These are phyloP conservation scores for Candida corydali DNA, from an alignment of 805 yeast species.

Conservation along the genomic window DNA sequence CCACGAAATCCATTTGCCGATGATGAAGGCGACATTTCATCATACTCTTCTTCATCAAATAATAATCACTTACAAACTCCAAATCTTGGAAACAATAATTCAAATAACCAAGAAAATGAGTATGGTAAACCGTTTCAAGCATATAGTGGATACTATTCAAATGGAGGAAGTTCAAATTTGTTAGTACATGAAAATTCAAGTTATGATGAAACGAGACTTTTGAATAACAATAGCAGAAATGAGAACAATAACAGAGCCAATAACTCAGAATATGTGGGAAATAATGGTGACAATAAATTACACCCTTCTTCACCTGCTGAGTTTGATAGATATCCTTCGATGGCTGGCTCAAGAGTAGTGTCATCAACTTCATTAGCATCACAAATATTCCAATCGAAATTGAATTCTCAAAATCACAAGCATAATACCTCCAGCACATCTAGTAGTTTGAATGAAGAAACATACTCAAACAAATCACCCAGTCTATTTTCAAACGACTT, in stretches of 20 bases:
- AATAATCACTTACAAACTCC: not conserved
- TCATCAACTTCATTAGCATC: slow-evolving; percentile 41
- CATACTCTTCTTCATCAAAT: slow-evolving; percentile 4
- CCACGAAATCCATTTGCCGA: slow-evolving; percentile 14
- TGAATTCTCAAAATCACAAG: slow-evolving; percentile 13
- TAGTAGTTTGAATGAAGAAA: slow-evolving; percentile 3
- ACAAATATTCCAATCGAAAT: slow-evolving; percentile 12
- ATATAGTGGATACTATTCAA: slow-evolving; percentile 40
- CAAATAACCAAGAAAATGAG: slow-evolving; percentile 16
- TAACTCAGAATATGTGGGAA: not conserved
- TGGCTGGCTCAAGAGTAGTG: slow-evolving; percentile 54
- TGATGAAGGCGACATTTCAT: slow-evolving; percentile 5
- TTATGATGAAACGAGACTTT: slow-evolving; percentile 5
- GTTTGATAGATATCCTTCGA: slow-evolving; percentile 65
- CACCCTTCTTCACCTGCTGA: slow-evolving; percentile 42
- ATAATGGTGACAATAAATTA: slow-evolving; percentile 9
- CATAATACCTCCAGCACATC: slow-evolving; percentile 13
- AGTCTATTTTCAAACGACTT: slow-evolving; percentile 50
- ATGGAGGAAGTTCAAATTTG: slow-evolving; percentile 36
- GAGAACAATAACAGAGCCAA: slow-evolving; percentile 8
- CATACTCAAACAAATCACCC: slow-evolving; percentile 14
- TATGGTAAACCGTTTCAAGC: slow-evolving; percentile 35
- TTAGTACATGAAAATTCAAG: slow-evolving; percentile 12
- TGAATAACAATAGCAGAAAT: slow-evolving; percentile 1
- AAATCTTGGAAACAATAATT: not conserved